These are phyloP conservation scores for Trypanosoma conorhini DNA, from an alignment of 208 protist genomes.

Conservation along the genomic window DNA sequence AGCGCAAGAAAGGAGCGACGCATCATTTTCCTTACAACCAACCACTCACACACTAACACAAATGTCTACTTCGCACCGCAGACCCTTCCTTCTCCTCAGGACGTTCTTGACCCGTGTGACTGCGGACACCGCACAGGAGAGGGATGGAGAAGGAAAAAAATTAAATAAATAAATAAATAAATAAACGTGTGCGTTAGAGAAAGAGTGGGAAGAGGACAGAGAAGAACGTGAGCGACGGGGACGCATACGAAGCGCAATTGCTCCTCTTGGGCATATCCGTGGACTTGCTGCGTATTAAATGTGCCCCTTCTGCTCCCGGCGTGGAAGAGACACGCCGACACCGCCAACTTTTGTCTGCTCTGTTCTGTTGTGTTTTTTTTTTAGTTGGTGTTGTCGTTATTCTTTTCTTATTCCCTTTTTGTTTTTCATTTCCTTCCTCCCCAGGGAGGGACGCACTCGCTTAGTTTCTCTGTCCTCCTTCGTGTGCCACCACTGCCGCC, in stretches of 20 bases:
- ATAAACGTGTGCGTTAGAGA: neutral
- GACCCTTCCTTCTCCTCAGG: neutral
- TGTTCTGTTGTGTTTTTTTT: neutral
- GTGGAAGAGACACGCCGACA: neutral
- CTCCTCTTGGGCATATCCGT: too few relatives aligned
- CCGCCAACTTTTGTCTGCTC: neutral
- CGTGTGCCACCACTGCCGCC: neutral
- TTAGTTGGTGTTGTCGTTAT: neutral
- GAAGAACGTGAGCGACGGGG: neutral
- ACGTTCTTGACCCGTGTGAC: neutral
- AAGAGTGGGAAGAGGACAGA: neutral
- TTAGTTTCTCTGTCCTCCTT: neutral
- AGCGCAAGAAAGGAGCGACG: constrained; percentile 47
- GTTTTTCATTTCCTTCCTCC: neutral
- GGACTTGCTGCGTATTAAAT: neutral
- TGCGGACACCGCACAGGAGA: neutral
- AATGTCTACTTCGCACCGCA: neutral
- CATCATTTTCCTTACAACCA: constrained; percentile 35
- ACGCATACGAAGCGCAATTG: too few relatives aligned
- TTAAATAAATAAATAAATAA: neutral
- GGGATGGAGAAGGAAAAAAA: neutral
- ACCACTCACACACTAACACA: constrained; percentile 5
- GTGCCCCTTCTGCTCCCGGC: neutral
- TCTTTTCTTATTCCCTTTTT: neutral
- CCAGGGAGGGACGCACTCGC: neutral